Base-by-base conservation (phyloP, 495 filamentous ascomycete genomes). In the Cenococcum geophilum region DNA sequence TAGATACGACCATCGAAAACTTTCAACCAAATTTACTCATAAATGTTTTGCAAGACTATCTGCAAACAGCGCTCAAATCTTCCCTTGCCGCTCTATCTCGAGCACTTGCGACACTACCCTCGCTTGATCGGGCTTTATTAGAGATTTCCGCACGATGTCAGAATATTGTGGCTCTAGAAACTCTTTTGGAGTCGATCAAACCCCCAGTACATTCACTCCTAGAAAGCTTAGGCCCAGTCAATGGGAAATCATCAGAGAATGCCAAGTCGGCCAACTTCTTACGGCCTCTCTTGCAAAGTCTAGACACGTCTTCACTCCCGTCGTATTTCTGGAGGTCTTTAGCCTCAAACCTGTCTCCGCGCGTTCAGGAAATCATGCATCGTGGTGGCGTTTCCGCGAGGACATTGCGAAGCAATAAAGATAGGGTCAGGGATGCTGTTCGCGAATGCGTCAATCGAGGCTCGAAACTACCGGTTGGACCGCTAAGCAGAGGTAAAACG, bases 311-410 rank as follows among this genome's bases (percentile, higher is more conserved):
- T 0, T 92, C 89, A 0, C 76, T 99, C 21, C 83, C 89, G 5
- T 93, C 89, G 0, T 92, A 90, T 67, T 98, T 95, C 76, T 97
- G 92, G 88, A 80, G 93, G 25, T 85, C 84, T 16, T 80, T 97
- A 61, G 93, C 93, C 0, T 84, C 87, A 0, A 84, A 82, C 42
- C 80, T 97, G 54, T 83, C 87, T 14, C 73, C 82, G 1, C 83
- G 91, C 9, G 89, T 96, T 1, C 83, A 88, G 68, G 92, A 97
- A 62, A 89, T 97, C 47, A 65, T 92, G 18, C 79, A 77, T 40
- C 82, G 88, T 58, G 93, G 95, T 0, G 92, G 92, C 2, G 86
- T 89, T 1, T 86, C 86, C 32, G 90, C 90, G 8, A 83, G 93
- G 45, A 89, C 89, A 1, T 72, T 99, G 60, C 84, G 82, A 62